Evolutionary conservation across 2,329 filamentous ascomycete species (phyloP).

Genomic region (Neurospora sp.): DNA sequence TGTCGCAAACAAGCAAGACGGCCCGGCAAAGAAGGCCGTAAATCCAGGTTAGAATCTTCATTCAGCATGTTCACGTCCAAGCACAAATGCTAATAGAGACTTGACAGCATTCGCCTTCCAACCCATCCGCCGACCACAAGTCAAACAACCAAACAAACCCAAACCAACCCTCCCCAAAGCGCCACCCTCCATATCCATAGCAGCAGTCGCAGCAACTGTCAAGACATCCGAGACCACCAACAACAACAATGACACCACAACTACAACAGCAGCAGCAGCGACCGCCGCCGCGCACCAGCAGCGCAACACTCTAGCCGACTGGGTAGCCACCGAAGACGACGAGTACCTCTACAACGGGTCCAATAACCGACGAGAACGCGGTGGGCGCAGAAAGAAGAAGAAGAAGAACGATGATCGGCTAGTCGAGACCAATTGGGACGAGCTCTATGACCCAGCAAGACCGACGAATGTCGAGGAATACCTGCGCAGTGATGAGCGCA

Average conservation of each 20-base stretch:
- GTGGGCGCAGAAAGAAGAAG: slow-evolving; percentile 45
- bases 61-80: neutral
- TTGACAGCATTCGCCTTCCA: slow-evolving; percentile 69
- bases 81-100: neutral
- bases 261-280: slow-evolving; percentile 22
- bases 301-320: slow-evolving; percentile 70
- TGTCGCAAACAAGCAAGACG: slow-evolving; percentile 55
- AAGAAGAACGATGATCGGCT: slow-evolving; percentile 51
- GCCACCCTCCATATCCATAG: slow-evolving; percentile 20
- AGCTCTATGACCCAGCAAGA: slow-evolving; percentile 74
- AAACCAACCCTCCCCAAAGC: slow-evolving; percentile 50
- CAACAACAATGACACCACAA: slow-evolving; percentile 14
- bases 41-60: slow-evolving; percentile 27
- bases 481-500: slow-evolving; percentile 71
- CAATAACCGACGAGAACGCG: slow-evolving; percentile 39
- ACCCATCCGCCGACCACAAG: slow-evolving; percentile 68
- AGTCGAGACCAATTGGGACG: slow-evolving; percentile 73
- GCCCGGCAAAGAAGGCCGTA: slow-evolving; percentile 48
- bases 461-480: slow-evolving; percentile 83
- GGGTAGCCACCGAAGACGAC: slow-evolving; percentile 67
- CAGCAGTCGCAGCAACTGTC: slow-evolving; percentile 29
- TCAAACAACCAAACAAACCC: slow-evolving; percentile 45
- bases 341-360: slow-evolving; percentile 60
- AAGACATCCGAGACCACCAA: slow-evolving; percentile 1
- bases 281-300: slow-evolving; percentile 33